Evolutionary conservation across 2,329 filamentous ascomycete species (phyloP).

Genomic region (Davidsoniella eucalypti): DNA sequence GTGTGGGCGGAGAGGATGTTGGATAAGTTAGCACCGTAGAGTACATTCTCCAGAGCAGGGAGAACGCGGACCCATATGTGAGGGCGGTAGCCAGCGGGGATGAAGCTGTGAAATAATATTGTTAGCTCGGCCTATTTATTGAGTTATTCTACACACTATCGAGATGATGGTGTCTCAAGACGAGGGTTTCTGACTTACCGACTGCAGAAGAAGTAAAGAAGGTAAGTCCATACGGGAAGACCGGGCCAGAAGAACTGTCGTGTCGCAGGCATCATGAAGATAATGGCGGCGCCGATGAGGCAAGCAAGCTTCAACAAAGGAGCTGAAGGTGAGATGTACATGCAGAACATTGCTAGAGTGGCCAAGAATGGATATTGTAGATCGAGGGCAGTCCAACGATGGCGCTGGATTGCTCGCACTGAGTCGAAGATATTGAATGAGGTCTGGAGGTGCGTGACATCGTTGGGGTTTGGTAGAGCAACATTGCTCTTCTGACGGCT

Average conservation of each 20-base stretch:
- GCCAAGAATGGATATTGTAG: conserved; percentile 67
- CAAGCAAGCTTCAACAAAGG: conserved; percentile 62
- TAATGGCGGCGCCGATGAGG: conserved; percentile 47
- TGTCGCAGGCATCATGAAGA: conserved; percentile 67
- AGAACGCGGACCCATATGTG: conserved; percentile 93
- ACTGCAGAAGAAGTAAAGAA: conserved; percentile 83
- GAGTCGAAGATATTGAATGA: conserved; percentile 72
- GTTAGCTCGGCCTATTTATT: neutral
- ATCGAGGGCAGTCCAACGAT: conserved; percentile 70
- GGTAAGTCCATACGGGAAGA: conserved; percentile 68
- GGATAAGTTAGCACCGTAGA: conserved; percentile 89
- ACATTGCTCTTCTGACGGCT: conserved; percentile 25
- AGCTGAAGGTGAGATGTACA: conserved; percentile 68
- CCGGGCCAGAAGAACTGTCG: conserved; percentile 85
- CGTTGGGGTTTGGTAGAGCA: conserved; percentile 27
- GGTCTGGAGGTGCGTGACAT: conserved; percentile 60
- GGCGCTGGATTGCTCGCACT: conserved; percentile 54
- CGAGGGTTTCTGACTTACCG: conserved; percentile 46
- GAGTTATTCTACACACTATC: neutral
- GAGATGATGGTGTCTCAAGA: neutral
- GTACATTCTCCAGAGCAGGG: conserved; percentile 85
- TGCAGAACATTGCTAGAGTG: conserved; percentile 62
- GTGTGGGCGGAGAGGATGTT: conserved; percentile 90
- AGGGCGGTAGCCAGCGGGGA: conserved; percentile 73
- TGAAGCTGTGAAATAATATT: conserved; percentile 45